phyloP scores from a whole-genome alignment of 1,284 basidiomycete genomes.

The Irpex sp. region DNA sequence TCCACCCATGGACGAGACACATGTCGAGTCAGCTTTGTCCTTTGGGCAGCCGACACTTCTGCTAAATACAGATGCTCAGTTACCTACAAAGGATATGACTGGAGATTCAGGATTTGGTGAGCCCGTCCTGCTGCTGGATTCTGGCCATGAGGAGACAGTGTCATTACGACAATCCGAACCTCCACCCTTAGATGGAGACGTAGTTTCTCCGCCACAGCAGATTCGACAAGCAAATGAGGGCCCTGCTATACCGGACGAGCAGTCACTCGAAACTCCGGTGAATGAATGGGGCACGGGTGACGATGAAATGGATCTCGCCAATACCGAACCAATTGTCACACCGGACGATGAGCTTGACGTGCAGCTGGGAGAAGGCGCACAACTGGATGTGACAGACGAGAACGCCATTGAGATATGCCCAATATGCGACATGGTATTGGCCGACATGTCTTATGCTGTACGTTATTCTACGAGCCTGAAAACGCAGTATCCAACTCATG shows the following conservation, averaged over 20 bases:
- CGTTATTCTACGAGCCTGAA: constrained; percentile 14
- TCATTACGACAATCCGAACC: not conserved
- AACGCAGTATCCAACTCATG: constrained; percentile 3
- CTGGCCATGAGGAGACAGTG: not conserved
- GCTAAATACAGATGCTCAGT: not conserved
- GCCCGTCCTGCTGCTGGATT: constrained; percentile 7
- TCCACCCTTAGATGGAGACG: not conserved
- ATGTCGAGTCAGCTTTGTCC: not conserved
- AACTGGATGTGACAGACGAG: constrained; percentile 3
- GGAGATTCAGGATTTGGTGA: constrained; percentile 6
- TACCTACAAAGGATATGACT: no score
- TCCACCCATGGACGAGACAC: not conserved
- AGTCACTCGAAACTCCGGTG: constrained; percentile 19
- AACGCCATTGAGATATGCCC: constrained; percentile 28
- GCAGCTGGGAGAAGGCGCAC: constrained; percentile 16
- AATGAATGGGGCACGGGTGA: constrained; percentile 61
- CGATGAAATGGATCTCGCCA: constrained; percentile 43
- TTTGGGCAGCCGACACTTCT: not conserved
- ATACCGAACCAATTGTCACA: constrained; percentile 24
- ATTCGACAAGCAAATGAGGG: not conserved
- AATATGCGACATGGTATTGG: constrained; percentile 33
- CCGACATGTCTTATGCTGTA: constrained; percentile 27
- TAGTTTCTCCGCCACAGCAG: not conserved
- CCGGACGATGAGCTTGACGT: constrained; percentile 19
- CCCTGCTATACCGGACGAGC: not conserved